Evolutionary conservation across 306 rosid genomes (phyloP), one percentile per base, ranked within the genome.

Genomic region (Rosa chinensis): DNA sequence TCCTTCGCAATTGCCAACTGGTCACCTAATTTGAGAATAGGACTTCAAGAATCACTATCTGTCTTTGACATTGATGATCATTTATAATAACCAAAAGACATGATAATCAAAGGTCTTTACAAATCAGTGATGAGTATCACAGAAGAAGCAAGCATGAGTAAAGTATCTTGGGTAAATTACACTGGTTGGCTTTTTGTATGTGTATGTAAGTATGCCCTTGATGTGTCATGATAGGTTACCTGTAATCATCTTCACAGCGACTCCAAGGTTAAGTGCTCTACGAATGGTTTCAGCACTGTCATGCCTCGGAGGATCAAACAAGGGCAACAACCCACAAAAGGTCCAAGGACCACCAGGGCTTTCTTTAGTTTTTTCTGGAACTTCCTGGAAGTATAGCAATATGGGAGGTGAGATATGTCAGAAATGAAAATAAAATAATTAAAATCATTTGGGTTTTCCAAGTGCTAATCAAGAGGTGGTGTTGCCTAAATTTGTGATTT

Each of bases 231-330:
- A 75, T 37, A 58, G 52, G 25, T 44, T 86, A 92, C 97, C 97
- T 79, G 97, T 93, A 82, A 93, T 93, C 97, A 93, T 93, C 89
- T 93, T 93, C 77, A 93, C 97, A 66, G 89, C 80, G 42, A 93
- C 97, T 78, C 97, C 97, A 62, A 93, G 96, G 83, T 89, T 83
- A 74, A 93, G 97, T 8, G 97, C 97, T 83, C 94, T 91, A 1
- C 88, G 91, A 66, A 93, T 93, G 79, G 97, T 92, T 88, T 92
- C 97, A 13, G 96, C 97, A 79, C 97, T 93, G 64, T 93, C 97
- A 75, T 90, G 97, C 82, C 97, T 88, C 17, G 96, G 97, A 49
- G 97, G 96, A 85, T 93, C 97, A 85, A 93, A 93, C 87, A 93
- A 88, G 81, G 97, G 91, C 84, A 93, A 84, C 87, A 93, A 79